phyloP scores from a whole-genome alignment of 768 basidiomycete genomes.

The Termitomyces heimii region DNA sequence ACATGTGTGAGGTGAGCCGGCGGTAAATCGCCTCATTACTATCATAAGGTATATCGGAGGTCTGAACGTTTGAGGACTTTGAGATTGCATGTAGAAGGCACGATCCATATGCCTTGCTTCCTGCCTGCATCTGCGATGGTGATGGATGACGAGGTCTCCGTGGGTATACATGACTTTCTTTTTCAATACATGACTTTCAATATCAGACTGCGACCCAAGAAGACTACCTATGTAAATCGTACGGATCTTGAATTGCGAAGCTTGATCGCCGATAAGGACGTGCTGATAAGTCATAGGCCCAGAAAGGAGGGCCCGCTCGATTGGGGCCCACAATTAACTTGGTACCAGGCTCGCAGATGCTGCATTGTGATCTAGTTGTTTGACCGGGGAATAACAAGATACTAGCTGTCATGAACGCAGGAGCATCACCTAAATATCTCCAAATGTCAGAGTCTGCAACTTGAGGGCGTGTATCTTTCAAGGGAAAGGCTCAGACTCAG shows the following conservation, averaged over 20 bases:
- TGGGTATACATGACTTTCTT: not conserved
- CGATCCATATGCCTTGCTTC: not conserved
- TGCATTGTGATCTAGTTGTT: no score
- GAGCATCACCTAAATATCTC: no score
- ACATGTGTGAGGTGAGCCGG: not conserved
- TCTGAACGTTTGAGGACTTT: not conserved
- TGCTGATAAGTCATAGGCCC: not conserved
- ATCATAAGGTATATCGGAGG: no score
- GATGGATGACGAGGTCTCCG: no score
- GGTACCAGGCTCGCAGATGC: not conserved
- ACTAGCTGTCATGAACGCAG: no score
- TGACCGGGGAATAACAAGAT: no score
- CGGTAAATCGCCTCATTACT: not conserved
- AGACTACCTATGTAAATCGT: not conserved
- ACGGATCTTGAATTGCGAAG: not conserved
- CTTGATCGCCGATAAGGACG: not conserved
- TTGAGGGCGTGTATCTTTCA: no score
- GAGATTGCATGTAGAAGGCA: not conserved
- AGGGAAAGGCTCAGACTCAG: not conserved
- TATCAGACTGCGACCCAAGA: not conserved
- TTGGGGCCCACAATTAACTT: not conserved
- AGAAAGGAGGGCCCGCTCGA: not conserved
- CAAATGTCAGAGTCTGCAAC: no score
- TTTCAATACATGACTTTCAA: no score
- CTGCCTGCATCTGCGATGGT: not conserved